A percentile compares a stretch with the other conserved stretches of the same genome.
Evolutionary conservation across 352 stramenopile genomes (phyloP).

Genomic region (Phytophthora pluvialis): DNA sequence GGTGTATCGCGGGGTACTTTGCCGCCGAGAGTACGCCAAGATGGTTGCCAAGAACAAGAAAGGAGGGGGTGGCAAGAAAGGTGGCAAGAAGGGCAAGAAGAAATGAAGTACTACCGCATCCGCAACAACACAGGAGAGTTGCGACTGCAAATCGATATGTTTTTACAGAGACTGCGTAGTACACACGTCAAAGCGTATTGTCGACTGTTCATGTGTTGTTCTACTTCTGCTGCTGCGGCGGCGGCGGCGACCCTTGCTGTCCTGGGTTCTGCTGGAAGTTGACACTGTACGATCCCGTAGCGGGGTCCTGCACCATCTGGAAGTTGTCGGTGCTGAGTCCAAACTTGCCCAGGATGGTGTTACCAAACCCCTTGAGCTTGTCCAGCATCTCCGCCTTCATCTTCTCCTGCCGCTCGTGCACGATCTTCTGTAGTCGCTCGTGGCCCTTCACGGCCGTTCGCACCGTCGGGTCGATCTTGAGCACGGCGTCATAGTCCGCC

Average conservation of each 20-base stretch:
- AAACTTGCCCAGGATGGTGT: slow-evolving; percentile 99
- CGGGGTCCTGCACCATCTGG: slow-evolving; percentile 97
- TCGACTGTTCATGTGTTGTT: neutral
- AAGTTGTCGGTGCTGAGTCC: slow-evolving; percentile 99
- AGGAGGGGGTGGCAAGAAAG: slow-evolving; percentile 57
- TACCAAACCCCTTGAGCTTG: slow-evolving; percentile 99
- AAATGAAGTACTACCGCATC: slow-evolving; percentile 9
- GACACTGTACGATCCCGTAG: slow-evolving; percentile 97
- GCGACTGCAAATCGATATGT: slow-evolving; percentile 7
- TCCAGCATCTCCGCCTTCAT: slow-evolving; percentile 98
- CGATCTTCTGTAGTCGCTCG: slow-evolving; percentile 84
- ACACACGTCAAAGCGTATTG: slow-evolving; percentile 8
- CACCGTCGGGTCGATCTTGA: slow-evolving; percentile 93
- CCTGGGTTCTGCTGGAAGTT: slow-evolving; percentile 88
- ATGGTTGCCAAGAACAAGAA: slow-evolving; percentile 88
- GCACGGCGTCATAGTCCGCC: slow-evolving; percentile 86
- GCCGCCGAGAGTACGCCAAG: slow-evolving; percentile 73
- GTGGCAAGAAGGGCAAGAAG: slow-evolving; percentile 48
- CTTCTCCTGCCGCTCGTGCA: slow-evolving; percentile 97
- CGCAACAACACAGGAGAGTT: neutral
- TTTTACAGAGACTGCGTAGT: slow-evolving; percentile 11
- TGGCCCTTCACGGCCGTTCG: slow-evolving; percentile 60
- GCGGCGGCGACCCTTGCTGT: slow-evolving; percentile 5
- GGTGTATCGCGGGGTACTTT: slow-evolving; percentile 72
- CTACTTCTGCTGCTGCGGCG: slow-evolving; percentile 26